phyloP scores from a whole-genome alignment of 257 asterid genomes.

The Penstemon newberryi region DNA sequence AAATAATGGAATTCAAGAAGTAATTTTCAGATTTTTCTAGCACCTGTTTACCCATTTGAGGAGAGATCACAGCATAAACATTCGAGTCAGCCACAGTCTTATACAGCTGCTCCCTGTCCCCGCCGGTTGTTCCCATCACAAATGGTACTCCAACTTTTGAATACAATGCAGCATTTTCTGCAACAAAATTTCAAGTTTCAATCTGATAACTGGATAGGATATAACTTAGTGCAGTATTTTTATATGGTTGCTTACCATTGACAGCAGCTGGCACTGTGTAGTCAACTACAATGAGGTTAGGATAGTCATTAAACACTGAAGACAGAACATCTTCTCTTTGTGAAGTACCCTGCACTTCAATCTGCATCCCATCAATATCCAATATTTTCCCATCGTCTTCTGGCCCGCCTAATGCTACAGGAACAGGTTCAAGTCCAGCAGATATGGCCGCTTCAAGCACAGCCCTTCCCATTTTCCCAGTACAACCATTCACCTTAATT shows the following conservation, averaged over 20 bases:
- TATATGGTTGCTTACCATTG: slow-evolving; percentile 18
- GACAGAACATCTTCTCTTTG: slow-evolving; percentile 44
- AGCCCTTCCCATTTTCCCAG: slow-evolving; percentile 64
- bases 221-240: background rate
- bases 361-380: slow-evolving; percentile 47
- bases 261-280: slow-evolving; percentile 65
- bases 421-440: slow-evolving; percentile 53
- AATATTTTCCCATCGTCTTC: slow-evolving; percentile 45
- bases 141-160: slow-evolving; percentile 94
- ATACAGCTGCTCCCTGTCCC: slow-evolving; percentile 81
- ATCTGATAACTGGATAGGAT: background rate
- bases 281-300: slow-evolving; percentile 53
- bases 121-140: slow-evolving; percentile 99
- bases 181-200: slow-evolving; percentile 8
- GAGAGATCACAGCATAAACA: slow-evolving; percentile 90
- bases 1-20: slow-evolving; percentile 8
- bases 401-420: slow-evolving; percentile 49
- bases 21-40: background rate
- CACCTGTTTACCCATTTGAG: slow-evolving; percentile 99
- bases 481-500: slow-evolving; percentile 56
- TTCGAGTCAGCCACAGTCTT: slow-evolving; percentile 80
- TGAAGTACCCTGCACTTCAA: slow-evolving; percentile 44
- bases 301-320: slow-evolving; percentile 43
- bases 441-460: slow-evolving; percentile 60
- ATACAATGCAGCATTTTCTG: slow-evolving; percentile 87